A percentile compares a stretch with the other conserved stretches of the same genome.
These are phyloP conservation scores for Aspergillus ochraceoroseus DNA, from an alignment of 2,329 filamentous ascomycete species.

Conservation along the genomic window DNA sequence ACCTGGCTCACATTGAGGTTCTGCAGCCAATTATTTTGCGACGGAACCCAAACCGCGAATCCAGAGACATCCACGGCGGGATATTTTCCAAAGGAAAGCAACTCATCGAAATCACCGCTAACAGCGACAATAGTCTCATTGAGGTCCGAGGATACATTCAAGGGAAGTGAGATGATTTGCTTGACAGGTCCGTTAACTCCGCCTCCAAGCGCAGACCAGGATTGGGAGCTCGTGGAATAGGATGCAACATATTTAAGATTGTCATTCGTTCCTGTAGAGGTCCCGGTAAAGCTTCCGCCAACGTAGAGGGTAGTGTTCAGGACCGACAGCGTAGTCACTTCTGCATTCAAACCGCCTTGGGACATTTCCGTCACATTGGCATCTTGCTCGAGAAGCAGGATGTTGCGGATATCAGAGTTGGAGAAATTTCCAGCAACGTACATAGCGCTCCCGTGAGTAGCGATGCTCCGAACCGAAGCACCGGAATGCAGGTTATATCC, in stretches of 20 bases:
- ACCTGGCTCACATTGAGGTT: conserved; percentile 65
- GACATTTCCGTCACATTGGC: conserved; percentile 58
- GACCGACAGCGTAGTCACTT: conserved; percentile 66
- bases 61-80: conserved; percentile 60
- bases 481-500: conserved; percentile 63
- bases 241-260: conserved; percentile 70
- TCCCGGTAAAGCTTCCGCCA: conserved; percentile 78
- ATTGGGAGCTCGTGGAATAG: conserved; percentile 63
- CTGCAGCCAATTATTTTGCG: conserved; percentile 77
- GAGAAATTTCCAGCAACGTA: conserved; percentile 85
- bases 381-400: conserved; percentile 63
- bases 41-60: conserved; percentile 89
- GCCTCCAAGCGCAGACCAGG: conserved; percentile 74
- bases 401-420: conserved; percentile 62
- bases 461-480: conserved; percentile 67
- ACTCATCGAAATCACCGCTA: conserved; percentile 70
- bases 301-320: conserved; percentile 67
- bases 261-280: conserved; percentile 55
- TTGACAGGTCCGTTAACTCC: conserved; percentile 77
- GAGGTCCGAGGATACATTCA: conserved; percentile 68
- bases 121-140: conserved; percentile 72
- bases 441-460: conserved; percentile 57
- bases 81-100: conserved; percentile 62
- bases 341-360: conserved; percentile 71
- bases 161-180: conserved; percentile 66